phyloP scores from a whole-genome alignment of 495 filamentous ascomycete species.

The Penicillium canariense region DNA sequence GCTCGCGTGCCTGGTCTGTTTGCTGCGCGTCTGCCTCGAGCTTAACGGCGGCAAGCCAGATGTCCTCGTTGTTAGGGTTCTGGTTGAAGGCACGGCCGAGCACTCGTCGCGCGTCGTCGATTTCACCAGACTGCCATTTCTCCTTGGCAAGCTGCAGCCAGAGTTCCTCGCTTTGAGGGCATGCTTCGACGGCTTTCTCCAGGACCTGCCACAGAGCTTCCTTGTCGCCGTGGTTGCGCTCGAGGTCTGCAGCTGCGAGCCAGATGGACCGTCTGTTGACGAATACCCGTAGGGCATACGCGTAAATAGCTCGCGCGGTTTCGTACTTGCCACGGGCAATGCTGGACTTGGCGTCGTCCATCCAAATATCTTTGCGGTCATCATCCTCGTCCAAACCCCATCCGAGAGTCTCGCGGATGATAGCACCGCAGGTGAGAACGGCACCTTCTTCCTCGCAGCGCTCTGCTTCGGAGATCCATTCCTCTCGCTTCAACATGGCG shows the following conservation, averaged over 20 bases:
- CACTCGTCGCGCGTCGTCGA: conserved; percentile 79
- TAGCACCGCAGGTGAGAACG: conserved; percentile 77
- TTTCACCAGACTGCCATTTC: conserved; percentile 82
- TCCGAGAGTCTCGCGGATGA: conserved; percentile 89
- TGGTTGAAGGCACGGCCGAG: conserved; percentile 86
- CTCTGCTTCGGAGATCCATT: conserved; percentile 95
- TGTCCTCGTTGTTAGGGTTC: conserved; percentile 93
- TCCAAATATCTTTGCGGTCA: conserved; percentile 91
- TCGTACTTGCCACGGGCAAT: conserved; percentile 77
- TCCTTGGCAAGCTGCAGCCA: conserved; percentile 97
- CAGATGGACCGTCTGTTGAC: conserved; percentile 78
- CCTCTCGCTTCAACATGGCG: conserved; percentile 94
- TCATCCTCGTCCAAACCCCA: conserved; percentile 96
- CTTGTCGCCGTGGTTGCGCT: conserved; percentile 83
- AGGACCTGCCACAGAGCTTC: conserved; percentile 80
- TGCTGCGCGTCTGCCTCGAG: conserved; percentile 85
- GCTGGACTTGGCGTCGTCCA: conserved; percentile 81
- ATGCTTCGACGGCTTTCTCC: conserved; percentile 91
- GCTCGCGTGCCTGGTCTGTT: conserved; percentile 72
- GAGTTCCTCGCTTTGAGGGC: conserved; percentile 81
- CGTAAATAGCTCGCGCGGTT: conserved; percentile 89
- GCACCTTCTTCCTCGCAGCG: conserved; percentile 93
- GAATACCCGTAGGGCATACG: conserved; percentile 86
- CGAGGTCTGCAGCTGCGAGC: conserved; percentile 86
- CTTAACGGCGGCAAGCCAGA: conserved; percentile 93